Percentiles rank a stretch among this genome's conserved stretches.
Conservation (phyloP, 2,329 filamentous ascomycete genomes). For the Arachnomyces sp. region DNA sequence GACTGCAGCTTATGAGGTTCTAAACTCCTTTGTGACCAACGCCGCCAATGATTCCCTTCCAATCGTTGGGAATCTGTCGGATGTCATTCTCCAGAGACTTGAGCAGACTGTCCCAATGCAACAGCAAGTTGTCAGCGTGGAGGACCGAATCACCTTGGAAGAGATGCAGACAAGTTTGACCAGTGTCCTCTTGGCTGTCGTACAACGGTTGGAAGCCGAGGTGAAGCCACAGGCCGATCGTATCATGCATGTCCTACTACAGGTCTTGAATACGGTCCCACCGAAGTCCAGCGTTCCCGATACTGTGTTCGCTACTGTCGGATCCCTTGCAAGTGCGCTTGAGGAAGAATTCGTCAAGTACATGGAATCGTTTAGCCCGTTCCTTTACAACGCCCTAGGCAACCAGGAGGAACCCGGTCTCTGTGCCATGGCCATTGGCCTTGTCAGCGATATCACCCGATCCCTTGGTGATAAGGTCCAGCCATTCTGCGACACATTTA, state of each 20-base stretch:
- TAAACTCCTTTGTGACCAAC: constrained; percentile 89
- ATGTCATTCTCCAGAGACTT: constrained; percentile 81
- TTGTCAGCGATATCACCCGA: constrained; percentile 92
- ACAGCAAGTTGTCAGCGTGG: constrained; percentile 87
- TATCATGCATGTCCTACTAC: constrained; percentile 84
- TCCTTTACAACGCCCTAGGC: constrained; percentile 84
- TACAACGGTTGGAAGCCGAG: constrained; percentile 83
- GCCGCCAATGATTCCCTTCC: constrained; percentile 76
- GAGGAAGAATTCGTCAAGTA: constrained; percentile 94
- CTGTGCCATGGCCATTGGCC: constrained; percentile 93
- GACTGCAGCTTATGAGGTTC: constrained; percentile 92
- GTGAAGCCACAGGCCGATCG: constrained; percentile 82
- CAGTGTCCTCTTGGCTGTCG: constrained; percentile 84
- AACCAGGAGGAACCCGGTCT: constrained; percentile 93
- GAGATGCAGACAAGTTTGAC: constrained; percentile 96
- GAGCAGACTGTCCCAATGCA: constrained; percentile 86
- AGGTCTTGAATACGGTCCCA: constrained; percentile 67
- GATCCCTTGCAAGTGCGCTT: constrained; percentile 80
- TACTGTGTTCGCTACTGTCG: constrained; percentile 83
- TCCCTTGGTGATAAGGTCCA: constrained; percentile 84
- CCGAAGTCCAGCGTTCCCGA: constrained; percentile 91
- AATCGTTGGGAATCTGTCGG: constrained; percentile 71
- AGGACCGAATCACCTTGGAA: constrained; percentile 90
- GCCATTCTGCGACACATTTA: constrained; percentile 93
- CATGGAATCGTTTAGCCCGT: constrained; percentile 91